phyloP scores from a whole-genome alignment of 768 basidiomycete genomes.

The Suillus bovinus region DNA sequence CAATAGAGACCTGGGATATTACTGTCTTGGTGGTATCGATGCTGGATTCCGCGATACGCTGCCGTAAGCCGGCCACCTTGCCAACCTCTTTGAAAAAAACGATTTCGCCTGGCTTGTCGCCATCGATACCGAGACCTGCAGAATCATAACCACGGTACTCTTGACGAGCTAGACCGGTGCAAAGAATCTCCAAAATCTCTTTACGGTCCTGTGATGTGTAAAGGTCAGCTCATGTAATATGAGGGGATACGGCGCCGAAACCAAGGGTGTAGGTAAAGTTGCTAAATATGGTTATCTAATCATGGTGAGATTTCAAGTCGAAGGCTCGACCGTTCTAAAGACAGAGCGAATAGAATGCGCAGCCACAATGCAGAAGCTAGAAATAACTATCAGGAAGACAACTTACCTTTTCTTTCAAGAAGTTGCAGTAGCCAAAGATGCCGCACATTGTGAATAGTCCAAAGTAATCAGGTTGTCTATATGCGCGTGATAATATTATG shows the following conservation, averaged over 20 bases:
- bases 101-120: constrained; percentile 76
- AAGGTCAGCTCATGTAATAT: constrained; percentile 14
- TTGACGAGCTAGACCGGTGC: constrained; percentile 88
- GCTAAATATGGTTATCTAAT: constrained; percentile 21
- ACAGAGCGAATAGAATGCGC: not conserved
- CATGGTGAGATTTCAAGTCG: not conserved
- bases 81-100: constrained; percentile 97
- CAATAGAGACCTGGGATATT: constrained; percentile 91
- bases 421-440: constrained; percentile 97
- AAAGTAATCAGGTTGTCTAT: constrained; percentile 10
- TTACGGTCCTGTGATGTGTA: constrained; percentile 66
- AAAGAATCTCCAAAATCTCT: constrained; percentile 88
- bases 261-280: constrained; percentile 7
- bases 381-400: not conserved
- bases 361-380: not conserved
- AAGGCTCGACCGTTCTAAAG: not conserved
- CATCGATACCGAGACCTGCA: constrained; percentile 89
- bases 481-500: not conserved
- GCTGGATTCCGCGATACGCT: constrained; percentile 74
- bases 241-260: not conserved
- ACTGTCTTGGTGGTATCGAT: constrained; percentile 77
- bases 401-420: constrained; percentile 89
- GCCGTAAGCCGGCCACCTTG: constrained; percentile 91
- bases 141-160: constrained; percentile 99
- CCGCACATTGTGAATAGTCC: constrained; percentile 76